Percentiles rank a stretch among this genome's conserved stretches.
phyloP scores from a whole-genome alignment of 2,329 filamentous ascomycete genomes.

The Xylariaceae sp. region DNA sequence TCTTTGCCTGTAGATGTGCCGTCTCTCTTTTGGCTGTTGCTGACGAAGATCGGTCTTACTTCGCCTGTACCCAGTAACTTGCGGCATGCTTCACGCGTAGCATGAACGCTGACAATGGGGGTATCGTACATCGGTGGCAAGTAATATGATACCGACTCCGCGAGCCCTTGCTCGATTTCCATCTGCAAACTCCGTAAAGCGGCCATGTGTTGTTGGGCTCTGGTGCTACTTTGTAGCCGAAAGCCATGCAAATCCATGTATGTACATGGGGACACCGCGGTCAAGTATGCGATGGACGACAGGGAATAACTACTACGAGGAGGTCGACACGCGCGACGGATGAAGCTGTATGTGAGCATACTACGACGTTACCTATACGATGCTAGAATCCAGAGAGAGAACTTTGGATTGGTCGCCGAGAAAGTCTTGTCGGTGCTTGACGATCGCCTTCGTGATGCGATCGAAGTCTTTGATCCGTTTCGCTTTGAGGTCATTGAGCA shows the following conservation, averaged over 20 bases:
- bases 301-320: slow-evolving; percentile 24
- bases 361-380: slow-evolving; percentile 31
- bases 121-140: slow-evolving; percentile 23
- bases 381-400: slow-evolving; percentile 50
- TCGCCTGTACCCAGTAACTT: slow-evolving; percentile 10
- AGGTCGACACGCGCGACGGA: slow-evolving; percentile 9
- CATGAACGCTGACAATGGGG: slow-evolving; percentile 18
- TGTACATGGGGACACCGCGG: slow-evolving; percentile 11
- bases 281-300: slow-evolving; percentile 9
- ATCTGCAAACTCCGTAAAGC: slow-evolving; percentile 13
- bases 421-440: slow-evolving; percentile 61
- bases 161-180: slow-evolving; percentile 10
- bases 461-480: slow-evolving; percentile 61
- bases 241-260: slow-evolving; percentile 5
- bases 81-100: slow-evolving; percentile 11
- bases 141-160: slow-evolving; percentile 18
- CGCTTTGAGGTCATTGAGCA: slow-evolving; percentile 56
- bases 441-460: slow-evolving; percentile 60
- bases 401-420: slow-evolving; percentile 60
- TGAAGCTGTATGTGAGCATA: slow-evolving; percentile 23
- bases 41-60: slow-evolving; percentile 9
- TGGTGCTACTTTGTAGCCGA: slow-evolving; percentile 13
- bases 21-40: slow-evolving; percentile 1
- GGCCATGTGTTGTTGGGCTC: slow-evolving; percentile 12
- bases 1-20: slow-evolving; percentile 8